phyloP scores from a whole-genome alignment of 2,329 filamentous ascomycete genomes.

The Graphiopsis chlorocephala region DNA sequence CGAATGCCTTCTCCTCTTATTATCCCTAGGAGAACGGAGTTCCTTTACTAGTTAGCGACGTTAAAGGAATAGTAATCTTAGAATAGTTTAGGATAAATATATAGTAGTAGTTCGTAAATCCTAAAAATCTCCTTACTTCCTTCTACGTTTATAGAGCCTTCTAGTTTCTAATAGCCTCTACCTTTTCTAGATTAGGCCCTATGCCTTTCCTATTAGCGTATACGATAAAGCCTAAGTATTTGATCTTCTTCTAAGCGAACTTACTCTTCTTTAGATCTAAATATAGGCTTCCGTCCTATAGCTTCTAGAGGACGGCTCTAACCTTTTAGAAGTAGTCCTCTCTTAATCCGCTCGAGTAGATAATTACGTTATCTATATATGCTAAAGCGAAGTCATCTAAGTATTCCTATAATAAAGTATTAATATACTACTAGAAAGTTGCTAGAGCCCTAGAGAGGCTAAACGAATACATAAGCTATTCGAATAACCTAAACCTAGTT shows the following conservation, averaged over 20 bases:
- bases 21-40: too few relatives aligned
- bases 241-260: neutral
- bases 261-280: conserved; percentile 25
- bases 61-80: too few relatives aligned
- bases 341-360: conserved; percentile 18
- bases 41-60: too few relatives aligned
- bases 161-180: neutral
- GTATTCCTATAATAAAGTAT: conserved; percentile 22
- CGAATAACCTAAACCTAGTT: conserved; percentile 33
- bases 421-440: conserved; percentile 21
- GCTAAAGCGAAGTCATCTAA: conserved; percentile 26
- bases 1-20: too few relatives aligned
- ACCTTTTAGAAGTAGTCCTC: conserved; percentile 10
- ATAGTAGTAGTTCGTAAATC: too few relatives aligned
- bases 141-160: too few relatives aligned
- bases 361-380: conserved; percentile 29
- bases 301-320: neutral
- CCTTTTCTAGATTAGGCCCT: conserved; percentile 7
- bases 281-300: conserved; percentile 7
- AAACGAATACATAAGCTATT: conserved; percentile 37
- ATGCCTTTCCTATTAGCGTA: conserved; percentile 2
- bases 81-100: too few relatives aligned
- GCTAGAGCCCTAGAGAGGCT: conserved; percentile 10
- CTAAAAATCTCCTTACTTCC: too few relatives aligned
- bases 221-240: neutral